phyloP scores from a whole-genome alignment of 371 early-diverging fungal genomes.

The Syncephalastrum sp. region DNA sequence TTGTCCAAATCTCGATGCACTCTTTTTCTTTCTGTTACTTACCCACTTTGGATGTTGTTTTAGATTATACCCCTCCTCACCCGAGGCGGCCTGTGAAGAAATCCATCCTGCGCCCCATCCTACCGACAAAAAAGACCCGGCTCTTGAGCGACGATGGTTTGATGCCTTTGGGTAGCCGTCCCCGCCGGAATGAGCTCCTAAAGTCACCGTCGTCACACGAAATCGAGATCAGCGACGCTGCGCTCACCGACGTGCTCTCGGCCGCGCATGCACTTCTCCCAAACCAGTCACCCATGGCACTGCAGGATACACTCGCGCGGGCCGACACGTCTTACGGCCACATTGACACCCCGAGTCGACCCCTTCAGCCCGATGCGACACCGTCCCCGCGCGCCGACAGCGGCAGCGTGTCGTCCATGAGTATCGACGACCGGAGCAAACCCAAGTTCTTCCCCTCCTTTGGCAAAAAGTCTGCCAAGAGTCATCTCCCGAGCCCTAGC shows the following conservation, averaged over 20 bases:
- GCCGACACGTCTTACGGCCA: constrained; percentile 30
- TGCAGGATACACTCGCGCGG: constrained; percentile 15
- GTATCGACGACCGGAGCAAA: constrained; percentile 5
- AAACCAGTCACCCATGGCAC: constrained; percentile 20
- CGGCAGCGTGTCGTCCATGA: constrained; percentile 22
- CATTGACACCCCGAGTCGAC: constrained; percentile 36
- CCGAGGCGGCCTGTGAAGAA: constrained; percentile 16
- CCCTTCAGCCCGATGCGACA: constrained; percentile 13
- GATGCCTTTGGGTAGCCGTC: too few species aligned
- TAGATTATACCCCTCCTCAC: constrained; percentile 23
- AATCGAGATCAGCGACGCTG: constrained; percentile 6
- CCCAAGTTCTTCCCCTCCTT: not conserved
- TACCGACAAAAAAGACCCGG: constrained; percentile 13
- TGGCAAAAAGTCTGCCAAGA: too few species aligned
- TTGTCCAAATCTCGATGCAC: not conserved
- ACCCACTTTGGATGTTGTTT: too few species aligned
- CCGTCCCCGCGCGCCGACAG: constrained; percentile 2
- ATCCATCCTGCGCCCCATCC: constrained; percentile 19
- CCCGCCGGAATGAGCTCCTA: constrained; percentile 1
- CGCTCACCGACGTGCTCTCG: constrained; percentile 34
- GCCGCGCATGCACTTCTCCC: constrained; percentile 38
- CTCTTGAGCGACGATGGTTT: too few species aligned
- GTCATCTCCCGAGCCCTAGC: too few species aligned
- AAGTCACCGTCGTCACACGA: constrained; percentile 3
- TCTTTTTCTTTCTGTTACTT: not conserved